Conservation (phyloP, 495 filamentous ascomycete genomes). For the Hyaloscypha finlandica region DNA sequence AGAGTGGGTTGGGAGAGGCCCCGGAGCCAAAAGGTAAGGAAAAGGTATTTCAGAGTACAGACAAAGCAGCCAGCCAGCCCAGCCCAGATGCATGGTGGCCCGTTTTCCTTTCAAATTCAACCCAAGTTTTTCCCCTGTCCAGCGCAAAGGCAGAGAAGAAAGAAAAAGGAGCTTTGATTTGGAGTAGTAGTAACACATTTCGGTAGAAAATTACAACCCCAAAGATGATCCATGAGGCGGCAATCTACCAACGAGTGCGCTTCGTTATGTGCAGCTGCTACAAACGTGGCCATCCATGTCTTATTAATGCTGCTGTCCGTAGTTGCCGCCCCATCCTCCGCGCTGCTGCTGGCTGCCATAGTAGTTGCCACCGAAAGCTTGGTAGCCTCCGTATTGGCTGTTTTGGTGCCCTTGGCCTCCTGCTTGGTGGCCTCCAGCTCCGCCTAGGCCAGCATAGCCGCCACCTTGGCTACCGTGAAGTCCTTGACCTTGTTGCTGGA, state of each 20-base stretch:
- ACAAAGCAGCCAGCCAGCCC: conserved; percentile 10
- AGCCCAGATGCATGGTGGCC: conserved; percentile 4
- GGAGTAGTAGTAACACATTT: conserved; percentile 41
- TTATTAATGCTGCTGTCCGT: conserved; percentile 43
- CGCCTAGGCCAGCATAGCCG: conserved; percentile 65
- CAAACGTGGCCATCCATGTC: conserved; percentile 15
- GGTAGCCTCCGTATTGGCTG: conserved; percentile 50
- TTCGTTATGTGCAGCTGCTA: conserved; percentile 25
- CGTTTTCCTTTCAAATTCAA: conserved; percentile 19
- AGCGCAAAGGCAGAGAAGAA: conserved; percentile 31
- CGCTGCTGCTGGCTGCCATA: conserved; percentile 49
- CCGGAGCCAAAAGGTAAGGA: conserved; percentile 7
- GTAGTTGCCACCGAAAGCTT: conserved; percentile 58
- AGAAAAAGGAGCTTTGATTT: conserved; percentile 10
- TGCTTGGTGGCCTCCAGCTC: conserved; percentile 65
- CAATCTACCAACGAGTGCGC: conserved; percentile 26
- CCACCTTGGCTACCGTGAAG: conserved; percentile 58
- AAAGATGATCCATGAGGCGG: conserved; percentile 19
- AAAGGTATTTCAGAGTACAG: conserved; percentile 18
- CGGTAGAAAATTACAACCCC: conserved; percentile 35
- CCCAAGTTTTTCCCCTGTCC: conserved; percentile 21
- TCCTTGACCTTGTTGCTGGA: conserved; percentile 60
- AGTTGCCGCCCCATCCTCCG: conserved; percentile 72
- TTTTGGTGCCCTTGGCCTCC: conserved; percentile 64
- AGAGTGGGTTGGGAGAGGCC: conserved; percentile 21